These are phyloP conservation scores for Neurospora cerealis DNA, from an alignment of 495 filamentous ascomycete species.

Conservation along the genomic window DNA sequence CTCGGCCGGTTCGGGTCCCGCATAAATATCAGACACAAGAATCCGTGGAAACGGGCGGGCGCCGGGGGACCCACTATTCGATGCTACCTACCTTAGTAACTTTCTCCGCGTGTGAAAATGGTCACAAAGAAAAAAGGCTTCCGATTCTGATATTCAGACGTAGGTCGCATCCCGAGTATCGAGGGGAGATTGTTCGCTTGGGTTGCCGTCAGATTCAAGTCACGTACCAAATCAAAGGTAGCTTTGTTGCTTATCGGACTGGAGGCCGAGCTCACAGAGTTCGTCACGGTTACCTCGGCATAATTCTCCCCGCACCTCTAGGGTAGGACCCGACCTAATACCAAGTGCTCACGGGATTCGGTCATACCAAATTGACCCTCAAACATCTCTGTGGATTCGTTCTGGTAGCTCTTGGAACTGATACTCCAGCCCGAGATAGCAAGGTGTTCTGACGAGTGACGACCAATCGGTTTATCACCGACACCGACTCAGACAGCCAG, in stretches of 20 bases:
- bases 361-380: not conserved
- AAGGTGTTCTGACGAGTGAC: not conserved
- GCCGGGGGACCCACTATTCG: not conserved
- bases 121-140: not conserved
- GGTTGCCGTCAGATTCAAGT: not conserved
- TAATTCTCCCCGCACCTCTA: not conserved
- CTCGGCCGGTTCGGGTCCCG: not conserved
- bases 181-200: not conserved
- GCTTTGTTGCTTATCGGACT: not conserved
- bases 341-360: not conserved
- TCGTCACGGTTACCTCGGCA: not conserved
- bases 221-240: not conserved
- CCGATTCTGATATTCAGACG: not conserved
- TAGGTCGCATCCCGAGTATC: too few species aligned
- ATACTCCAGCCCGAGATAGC: not conserved
- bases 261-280: not conserved
- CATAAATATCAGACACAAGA: not conserved
- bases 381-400: not conserved
- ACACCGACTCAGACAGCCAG: not conserved
- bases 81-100: not conserved
- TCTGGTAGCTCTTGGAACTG: not conserved
- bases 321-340: not conserved
- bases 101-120: not conserved
- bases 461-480: not conserved
- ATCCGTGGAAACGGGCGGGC: not conserved